Evolutionary conservation across 371 early-diverging fungal genomes (phyloP).

Genomic region (Apophysomyces trapeziformis): DNA sequence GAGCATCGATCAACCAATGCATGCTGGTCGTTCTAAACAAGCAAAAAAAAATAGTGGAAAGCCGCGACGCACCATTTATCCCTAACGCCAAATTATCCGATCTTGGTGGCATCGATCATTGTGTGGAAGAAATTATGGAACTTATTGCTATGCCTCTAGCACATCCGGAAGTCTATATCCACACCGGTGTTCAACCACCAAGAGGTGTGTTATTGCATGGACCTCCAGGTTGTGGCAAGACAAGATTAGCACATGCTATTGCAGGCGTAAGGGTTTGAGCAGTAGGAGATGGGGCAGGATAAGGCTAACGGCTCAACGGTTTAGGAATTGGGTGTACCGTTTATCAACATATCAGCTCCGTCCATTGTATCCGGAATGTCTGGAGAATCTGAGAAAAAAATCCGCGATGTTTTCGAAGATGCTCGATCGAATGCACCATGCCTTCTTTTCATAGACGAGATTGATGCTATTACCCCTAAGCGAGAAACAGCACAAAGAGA

Average conservation of each 20-base stretch:
- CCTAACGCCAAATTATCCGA: constrained; percentile 78
- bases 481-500: constrained; percentile 98
- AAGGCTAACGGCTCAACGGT: constrained; percentile 1
- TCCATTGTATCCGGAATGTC: constrained; percentile 99
- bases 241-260: constrained; percentile 97
- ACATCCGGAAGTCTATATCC: constrained; percentile 95
- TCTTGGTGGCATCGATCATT: constrained; percentile 90
- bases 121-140: constrained; percentile 93
- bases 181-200: constrained; percentile 97
- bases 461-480: constrained; percentile 99
- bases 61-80: constrained; percentile 47
- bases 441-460: constrained; percentile 99
- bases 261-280: constrained; percentile 76
- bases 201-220: constrained; percentile 94
- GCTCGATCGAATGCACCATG: constrained; percentile 91
- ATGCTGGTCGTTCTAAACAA: neutral
- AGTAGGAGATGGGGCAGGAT: neutral
- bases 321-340: constrained; percentile 92
- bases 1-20: constrained; percentile 7
- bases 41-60: constrained; percentile 30
- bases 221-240: constrained; percentile 99
- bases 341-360: constrained; percentile 98
- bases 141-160: constrained; percentile 96
- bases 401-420: constrained; percentile 98
- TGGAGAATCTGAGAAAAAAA: constrained; percentile 99